Evolutionary conservation across 2,329 filamentous ascomycete species (phyloP).

Genomic region (Xenosphaeropsis pyriputrescens): DNA sequence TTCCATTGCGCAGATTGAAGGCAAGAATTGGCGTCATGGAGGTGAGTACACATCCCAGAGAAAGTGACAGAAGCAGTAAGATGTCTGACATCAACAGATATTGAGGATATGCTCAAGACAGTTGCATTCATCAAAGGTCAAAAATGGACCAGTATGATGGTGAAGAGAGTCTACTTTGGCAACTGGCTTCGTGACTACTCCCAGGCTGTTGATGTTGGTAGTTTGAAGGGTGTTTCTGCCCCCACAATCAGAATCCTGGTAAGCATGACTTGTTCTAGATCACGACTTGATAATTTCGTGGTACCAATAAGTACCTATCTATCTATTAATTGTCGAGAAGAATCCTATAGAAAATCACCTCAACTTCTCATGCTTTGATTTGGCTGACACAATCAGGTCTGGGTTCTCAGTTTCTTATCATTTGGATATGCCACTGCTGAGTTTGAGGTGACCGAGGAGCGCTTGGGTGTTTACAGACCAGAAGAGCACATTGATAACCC

Average conservation of each 20-base stretch:
- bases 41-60: conserved; percentile 20
- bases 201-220: conserved; percentile 69
- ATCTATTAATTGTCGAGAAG: too few relatives aligned
- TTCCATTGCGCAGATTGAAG: conserved; percentile 41
- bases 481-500: conserved; percentile 68
- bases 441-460: conserved; percentile 70
- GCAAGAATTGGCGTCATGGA: conserved; percentile 56
- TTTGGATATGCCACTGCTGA: conserved; percentile 79
- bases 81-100: conserved; percentile 31
- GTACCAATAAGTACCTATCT: too few relatives aligned
- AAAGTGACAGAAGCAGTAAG: too few relatives aligned
- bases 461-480: conserved; percentile 66
- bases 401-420: conserved; percentile 68
- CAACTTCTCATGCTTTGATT: too few relatives aligned
- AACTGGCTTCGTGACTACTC: conserved; percentile 83
- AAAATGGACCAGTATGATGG: conserved; percentile 70
- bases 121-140: conserved; percentile 65
- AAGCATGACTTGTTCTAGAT: conserved; percentile 6
- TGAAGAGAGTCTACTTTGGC: conserved; percentile 70
- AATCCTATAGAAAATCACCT: too few relatives aligned
- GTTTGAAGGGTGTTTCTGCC: conserved; percentile 63
- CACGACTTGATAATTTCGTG: too few relatives aligned
- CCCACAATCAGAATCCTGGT: conserved; percentile 64
- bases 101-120: conserved; percentile 69
- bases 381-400: conserved; percentile 30